phyloP scores from a whole-genome alignment of 495 filamentous ascomycete genomes.

The Penicillium parvum region DNA sequence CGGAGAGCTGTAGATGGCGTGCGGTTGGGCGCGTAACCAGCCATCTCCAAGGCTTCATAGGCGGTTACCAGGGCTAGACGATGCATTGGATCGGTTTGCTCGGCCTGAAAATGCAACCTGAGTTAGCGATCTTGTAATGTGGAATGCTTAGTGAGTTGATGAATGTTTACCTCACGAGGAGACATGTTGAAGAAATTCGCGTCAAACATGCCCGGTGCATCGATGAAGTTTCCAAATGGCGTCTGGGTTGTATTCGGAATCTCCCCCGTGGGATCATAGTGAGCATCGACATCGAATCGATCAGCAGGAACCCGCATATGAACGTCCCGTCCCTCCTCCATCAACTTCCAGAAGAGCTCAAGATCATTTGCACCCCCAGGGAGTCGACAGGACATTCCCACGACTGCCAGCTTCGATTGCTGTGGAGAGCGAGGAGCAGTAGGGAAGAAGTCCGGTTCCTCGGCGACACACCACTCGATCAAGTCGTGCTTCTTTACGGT shows the following conservation, averaged over 20 bases:
- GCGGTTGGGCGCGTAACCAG: slow-evolving; percentile 41
- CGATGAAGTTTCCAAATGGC: slow-evolving; percentile 36
- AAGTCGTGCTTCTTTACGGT: slow-evolving; percentile 1
- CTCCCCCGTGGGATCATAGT: slow-evolving; percentile 41
- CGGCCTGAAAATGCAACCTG: no score
- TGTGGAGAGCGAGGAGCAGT: neutral
- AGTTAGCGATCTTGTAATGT: no score
- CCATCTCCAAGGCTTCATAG: slow-evolving; percentile 76
- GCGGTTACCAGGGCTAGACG: slow-evolving; percentile 66
- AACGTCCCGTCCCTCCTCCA: slow-evolving; percentile 38
- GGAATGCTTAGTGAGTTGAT: neutral
- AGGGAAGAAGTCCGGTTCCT: slow-evolving; percentile 1
- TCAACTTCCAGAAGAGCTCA: slow-evolving; percentile 38
- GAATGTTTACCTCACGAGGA: slow-evolving; percentile 29
- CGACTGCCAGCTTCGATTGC: slow-evolving; percentile 38
- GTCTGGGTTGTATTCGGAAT: slow-evolving; percentile 27
- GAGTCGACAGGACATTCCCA: slow-evolving; percentile 40
- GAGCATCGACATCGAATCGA: slow-evolving; percentile 40
- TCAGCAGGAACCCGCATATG: slow-evolving; percentile 33
- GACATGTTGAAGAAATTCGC: slow-evolving; percentile 35
- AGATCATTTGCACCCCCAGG: slow-evolving; percentile 29
- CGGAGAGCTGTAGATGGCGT: slow-evolving; percentile 17
- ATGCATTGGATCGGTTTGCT: slow-evolving; percentile 74
- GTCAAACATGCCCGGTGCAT: slow-evolving; percentile 32
- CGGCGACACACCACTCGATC: neutral